Evolutionary conservation across 805 yeast genomes (phyloP).

Genomic region (Yamadazyma paraphyllophila): DNA sequence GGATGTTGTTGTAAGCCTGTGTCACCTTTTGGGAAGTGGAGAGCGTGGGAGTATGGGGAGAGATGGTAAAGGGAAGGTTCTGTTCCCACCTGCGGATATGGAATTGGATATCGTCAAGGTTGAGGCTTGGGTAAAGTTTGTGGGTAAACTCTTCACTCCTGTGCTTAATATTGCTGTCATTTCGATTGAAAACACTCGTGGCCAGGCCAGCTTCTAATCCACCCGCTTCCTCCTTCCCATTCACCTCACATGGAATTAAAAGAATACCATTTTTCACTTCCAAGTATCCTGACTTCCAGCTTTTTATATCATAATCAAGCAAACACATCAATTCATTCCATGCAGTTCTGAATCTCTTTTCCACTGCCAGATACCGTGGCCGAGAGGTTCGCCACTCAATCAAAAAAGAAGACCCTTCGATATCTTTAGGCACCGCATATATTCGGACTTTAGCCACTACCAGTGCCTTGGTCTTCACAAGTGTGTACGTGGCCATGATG

Average conservation of each 20-base stretch:
- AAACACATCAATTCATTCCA: slow-evolving; percentile 38
- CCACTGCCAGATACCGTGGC: slow-evolving; percentile 27
- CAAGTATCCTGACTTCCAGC: slow-evolving; percentile 6
- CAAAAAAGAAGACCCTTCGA: slow-evolving; percentile 29
- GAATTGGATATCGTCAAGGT: slow-evolving; percentile 12
- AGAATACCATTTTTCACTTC: not conserved
- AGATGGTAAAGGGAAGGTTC: not conserved
- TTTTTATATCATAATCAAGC: slow-evolving; percentile 38
- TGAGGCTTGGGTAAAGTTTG: too few species aligned
- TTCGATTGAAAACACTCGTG: not conserved
- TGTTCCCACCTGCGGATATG: slow-evolving; percentile 33
- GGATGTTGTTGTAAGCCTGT: slow-evolving; percentile 34
- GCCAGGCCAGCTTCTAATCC: not conserved
- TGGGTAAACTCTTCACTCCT: too few species aligned
- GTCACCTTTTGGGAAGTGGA: slow-evolving; percentile 18
- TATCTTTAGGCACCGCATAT: slow-evolving; percentile 49
- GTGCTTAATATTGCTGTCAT: not conserved
- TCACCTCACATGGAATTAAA: slow-evolving; percentile 4
- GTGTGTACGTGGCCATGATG: slow-evolving; percentile 44
- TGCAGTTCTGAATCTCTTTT: slow-evolving; percentile 23
- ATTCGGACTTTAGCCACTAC: slow-evolving; percentile 39
- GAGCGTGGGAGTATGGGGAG: not conserved
- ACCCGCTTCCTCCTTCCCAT: not conserved
- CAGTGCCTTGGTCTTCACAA: slow-evolving; percentile 14
- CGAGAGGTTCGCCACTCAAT: slow-evolving; percentile 33